Evolutionary conservation across 495 filamentous ascomycete genomes (phyloP), one percentile per base, ranked within the genome.

Genomic region (Hyaloscypha hepaticicola): DNA sequence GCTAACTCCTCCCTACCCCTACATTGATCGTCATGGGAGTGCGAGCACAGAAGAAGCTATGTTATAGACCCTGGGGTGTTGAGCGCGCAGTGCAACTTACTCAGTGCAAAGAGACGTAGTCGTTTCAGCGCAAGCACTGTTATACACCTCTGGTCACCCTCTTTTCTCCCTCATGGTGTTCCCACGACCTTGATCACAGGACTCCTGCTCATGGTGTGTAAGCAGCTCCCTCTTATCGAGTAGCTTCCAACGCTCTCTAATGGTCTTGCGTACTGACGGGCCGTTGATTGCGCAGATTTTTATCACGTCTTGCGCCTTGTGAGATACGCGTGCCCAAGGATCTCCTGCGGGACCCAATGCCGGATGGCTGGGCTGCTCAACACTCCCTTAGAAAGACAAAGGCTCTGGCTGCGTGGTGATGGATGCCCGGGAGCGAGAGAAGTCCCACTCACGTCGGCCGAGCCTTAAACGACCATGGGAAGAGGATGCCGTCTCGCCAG

Each of bases 401-500:
- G 60, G 63, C 45, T 60, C 53, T 58, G 41, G 57, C 38, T 51
- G 57, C 31, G 60, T 63, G 69, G 69, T 68, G 58, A 72, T 72
- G 69, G 69, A 68, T 63, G 69, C 63, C 66, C 66, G 60, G 63
- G 69, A 61, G 60, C 48, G 63, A 63, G 63, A 68, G 22, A 33
- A 61, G 45, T 66, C 69, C 45, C 69, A 66, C 49, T 67, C 52
- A 45, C 60, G 45, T 49, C 66, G 61, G 48, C 19, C 61, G 27
- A 62, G 56, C 55, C 65, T 67, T 58, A 72, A 72, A 52, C 63
- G 69, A 9, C 69, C 69, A 56, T 72, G 69, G 69, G 66, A 69
- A 22, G 69, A 67, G 41, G 61, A 65, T 8, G 57, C 21, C 41
- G 29, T 38, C 24, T 34, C 64, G 21, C 19, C 51, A 52, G 63